Percentiles rank a stretch among this genome's conserved stretches.
Conservation (phyloP, 176 grass and related monocot genomes). For the Hyparrhenia diplandra region DNA sequence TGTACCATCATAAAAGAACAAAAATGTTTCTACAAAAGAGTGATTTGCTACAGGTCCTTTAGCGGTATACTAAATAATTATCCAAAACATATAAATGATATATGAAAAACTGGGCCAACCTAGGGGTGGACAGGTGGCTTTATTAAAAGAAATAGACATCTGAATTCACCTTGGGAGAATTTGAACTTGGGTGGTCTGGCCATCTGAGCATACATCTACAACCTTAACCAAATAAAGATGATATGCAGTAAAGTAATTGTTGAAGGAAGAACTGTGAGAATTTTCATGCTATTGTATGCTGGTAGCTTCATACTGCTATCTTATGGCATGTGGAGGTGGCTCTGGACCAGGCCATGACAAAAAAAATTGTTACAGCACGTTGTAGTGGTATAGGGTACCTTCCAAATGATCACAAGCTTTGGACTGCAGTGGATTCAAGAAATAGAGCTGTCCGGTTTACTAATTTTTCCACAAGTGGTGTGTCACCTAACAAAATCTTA, state of each 20-base stretch:
- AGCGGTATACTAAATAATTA: not conserved
- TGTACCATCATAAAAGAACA: not conserved
- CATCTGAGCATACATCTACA: not conserved
- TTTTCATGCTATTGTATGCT: not conserved
- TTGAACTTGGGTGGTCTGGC: not conserved
- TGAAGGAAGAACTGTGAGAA: not conserved
- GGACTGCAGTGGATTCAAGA: not conserved
- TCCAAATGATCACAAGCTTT: not conserved
- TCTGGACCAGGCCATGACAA: not conserved
- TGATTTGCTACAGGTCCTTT: not conserved
- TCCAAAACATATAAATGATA: not conserved
- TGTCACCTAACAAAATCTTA: conserved; percentile 3
- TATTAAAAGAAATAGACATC: not conserved
- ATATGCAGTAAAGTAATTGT: not conserved
- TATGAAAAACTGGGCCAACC: not conserved
- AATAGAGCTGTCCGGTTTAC: not conserved
- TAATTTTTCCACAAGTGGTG: not conserved
- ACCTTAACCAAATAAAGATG: not conserved
- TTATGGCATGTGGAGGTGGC: not conserved
- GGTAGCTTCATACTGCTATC: not conserved
- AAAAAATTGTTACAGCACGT: not conserved
- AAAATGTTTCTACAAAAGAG: not conserved
- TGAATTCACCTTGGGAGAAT: not conserved
- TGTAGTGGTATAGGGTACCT: not conserved
- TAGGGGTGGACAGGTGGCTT: not conserved